These are phyloP conservation scores for Phlegmacium glaucopus DNA, from an alignment of 768 basidiomycete genomes.

Conservation along the genomic window DNA sequence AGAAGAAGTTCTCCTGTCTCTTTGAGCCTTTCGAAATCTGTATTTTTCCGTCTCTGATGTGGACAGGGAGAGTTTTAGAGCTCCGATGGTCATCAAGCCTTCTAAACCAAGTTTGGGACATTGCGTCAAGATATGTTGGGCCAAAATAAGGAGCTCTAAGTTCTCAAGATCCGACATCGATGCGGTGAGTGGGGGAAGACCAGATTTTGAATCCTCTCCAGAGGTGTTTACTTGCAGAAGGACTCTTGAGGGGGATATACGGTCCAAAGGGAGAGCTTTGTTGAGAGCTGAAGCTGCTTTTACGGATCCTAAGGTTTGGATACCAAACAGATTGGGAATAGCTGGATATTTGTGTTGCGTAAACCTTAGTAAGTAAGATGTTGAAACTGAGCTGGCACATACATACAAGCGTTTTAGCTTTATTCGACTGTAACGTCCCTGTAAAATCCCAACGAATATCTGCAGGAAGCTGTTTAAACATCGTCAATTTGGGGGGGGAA, in stretches of 20 bases:
- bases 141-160: slow-evolving; percentile 63
- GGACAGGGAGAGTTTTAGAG: slow-evolving; percentile 65
- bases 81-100: slow-evolving; percentile 97
- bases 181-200: slow-evolving; percentile 57
- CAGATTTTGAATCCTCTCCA: slow-evolving; percentile 88
- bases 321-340: slow-evolving; percentile 81
- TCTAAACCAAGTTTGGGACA: slow-evolving; percentile 77
- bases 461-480: slow-evolving; percentile 62
- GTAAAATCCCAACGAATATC: slow-evolving; percentile 98
- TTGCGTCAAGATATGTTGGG: slow-evolving; percentile 58
- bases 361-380: no score
- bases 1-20: slow-evolving; percentile 46
- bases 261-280: slow-evolving; percentile 58
- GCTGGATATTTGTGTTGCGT: slow-evolving; percentile 40
- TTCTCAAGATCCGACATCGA: slow-evolving; percentile 24
- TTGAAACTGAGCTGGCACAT: no score
- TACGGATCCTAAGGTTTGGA: slow-evolving; percentile 82
- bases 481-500: neutral
- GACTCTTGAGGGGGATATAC: slow-evolving; percentile 64
- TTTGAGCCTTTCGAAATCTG: slow-evolving; percentile 74
- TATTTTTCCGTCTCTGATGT: slow-evolving; percentile 45
- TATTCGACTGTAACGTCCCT: slow-evolving; percentile 90
- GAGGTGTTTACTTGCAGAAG: slow-evolving; percentile 96
- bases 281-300: slow-evolving; percentile 82
- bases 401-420: slow-evolving; percentile 88